Percentiles rank a stretch among this genome's conserved stretches.
Evolutionary conservation across 2,329 filamentous ascomycete genomes (phyloP).

Genomic region (Hypoxylon sp.): DNA sequence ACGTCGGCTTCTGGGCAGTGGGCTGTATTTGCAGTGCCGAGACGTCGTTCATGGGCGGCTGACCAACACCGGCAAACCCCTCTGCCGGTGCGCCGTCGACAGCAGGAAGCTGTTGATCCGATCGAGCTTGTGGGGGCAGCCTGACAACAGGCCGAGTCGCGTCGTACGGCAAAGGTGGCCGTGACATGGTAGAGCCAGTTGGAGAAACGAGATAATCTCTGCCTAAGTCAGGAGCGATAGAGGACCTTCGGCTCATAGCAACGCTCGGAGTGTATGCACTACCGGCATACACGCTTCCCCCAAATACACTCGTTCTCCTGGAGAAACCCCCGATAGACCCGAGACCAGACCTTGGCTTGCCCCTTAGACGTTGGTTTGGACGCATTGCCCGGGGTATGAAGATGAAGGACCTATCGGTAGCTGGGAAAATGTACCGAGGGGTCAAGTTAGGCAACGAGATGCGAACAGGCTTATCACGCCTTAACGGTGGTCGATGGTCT

Average conservation of each 20-base stretch:
- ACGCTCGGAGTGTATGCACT: constrained; percentile 89
- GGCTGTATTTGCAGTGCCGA: constrained; percentile 71
- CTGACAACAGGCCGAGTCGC: constrained; percentile 81
- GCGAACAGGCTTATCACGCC: constrained; percentile 95
- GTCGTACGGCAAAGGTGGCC: constrained; percentile 74
- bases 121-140: constrained; percentile 75
- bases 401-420: constrained; percentile 92
- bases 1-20: constrained; percentile 70
- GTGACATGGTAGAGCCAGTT: constrained; percentile 81
- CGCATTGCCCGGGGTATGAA: constrained; percentile 96
- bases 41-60: constrained; percentile 65
- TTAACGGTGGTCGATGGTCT: constrained; percentile 92
- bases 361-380: constrained; percentile 86
- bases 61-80: constrained; percentile 44
- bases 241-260: constrained; percentile 90
- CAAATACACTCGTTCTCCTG: constrained; percentile 87
- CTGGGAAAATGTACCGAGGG: constrained; percentile 92
- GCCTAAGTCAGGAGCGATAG: constrained; percentile 75
- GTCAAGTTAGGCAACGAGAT: constrained; percentile 87
- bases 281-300: constrained; percentile 74
- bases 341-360: constrained; percentile 80
- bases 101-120: constrained; percentile 51
- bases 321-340: constrained; percentile 77
- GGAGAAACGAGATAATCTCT: constrained; percentile 86
- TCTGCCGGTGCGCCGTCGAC: constrained; percentile 47